Conservation (phyloP, 257 asterid species). For the Ehretia macrophylla region DNA sequence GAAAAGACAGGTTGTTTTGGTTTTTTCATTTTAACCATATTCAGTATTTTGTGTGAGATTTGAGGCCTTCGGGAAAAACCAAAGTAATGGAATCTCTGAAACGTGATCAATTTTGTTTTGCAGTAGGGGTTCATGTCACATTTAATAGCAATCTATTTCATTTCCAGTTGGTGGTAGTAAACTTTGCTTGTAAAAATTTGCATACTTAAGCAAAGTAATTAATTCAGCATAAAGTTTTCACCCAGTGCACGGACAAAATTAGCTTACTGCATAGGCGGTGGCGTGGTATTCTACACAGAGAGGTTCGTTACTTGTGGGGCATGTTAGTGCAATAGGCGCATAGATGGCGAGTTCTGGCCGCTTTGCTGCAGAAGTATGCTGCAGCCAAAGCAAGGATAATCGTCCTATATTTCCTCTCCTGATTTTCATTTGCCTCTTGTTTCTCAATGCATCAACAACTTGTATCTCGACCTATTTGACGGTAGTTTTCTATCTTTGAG, state of each 20-base stretch:
- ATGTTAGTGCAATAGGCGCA: conserved; percentile 32
- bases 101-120: neutral
- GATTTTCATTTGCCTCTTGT: neutral
- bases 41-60: neutral
- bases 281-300: conserved; percentile 42
- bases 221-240: no score
- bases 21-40: neutral
- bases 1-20: conserved; percentile 39
- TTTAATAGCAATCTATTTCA: neutral
- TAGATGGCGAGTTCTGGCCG: conserved; percentile 42
- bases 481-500: neutral
- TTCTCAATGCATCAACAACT: no score
- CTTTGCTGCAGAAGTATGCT: conserved; percentile 46
- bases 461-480: neutral
- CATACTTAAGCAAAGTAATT: no score
- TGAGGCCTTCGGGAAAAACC: conserved; percentile 16
- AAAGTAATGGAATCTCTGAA: neutral
- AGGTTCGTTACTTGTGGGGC: conserved; percentile 32
- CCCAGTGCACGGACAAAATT: no score
- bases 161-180: neutral
- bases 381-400: conserved; percentile 44
- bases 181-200: no score
- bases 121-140: neutral
- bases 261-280: conserved; percentile 38
- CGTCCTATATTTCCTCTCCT: conserved; percentile 42